Evolutionary conservation across 1,284 basidiomycete genomes (phyloP).

Genomic region (Pisolithus thermaeus): DNA sequence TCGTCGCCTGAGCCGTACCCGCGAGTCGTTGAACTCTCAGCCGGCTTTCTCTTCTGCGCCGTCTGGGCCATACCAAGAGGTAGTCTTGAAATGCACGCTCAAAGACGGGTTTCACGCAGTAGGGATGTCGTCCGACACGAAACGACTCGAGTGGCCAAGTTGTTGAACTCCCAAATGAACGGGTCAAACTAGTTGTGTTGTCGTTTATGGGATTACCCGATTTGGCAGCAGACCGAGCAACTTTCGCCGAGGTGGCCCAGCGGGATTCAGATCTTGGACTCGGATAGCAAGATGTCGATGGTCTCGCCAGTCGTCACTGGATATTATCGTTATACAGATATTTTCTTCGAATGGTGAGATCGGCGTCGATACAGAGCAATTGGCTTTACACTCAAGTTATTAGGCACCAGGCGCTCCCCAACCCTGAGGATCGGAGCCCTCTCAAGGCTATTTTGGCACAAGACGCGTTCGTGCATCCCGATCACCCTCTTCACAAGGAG

Average conservation of each 20-base stretch:
- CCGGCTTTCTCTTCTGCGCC: constrained; percentile 36
- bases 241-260: neutral
- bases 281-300: constrained; percentile 11
- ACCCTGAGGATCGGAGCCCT: constrained; percentile 49
- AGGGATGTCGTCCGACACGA: neutral
- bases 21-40: constrained; percentile 37
- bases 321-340: constrained; percentile 75
- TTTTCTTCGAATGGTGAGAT: constrained; percentile 65
- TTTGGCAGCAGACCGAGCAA: neutral
- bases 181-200: neutral
- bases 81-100: neutral
- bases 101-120: neutral
- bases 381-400: neutral
- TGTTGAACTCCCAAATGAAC: neutral
- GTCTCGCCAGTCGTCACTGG: constrained; percentile 48
- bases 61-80: constrained; percentile 42
- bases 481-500: constrained; percentile 66
- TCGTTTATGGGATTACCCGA: neutral
- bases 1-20: constrained; percentile 30
- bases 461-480: constrained; percentile 57
- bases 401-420: constrained; percentile 41
- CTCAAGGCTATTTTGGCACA: constrained; percentile 66
- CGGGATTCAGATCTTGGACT: neutral
- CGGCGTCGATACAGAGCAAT: constrained; percentile 1
- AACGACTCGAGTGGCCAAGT: neutral